Evolutionary conservation across 768 basidiomycete genomes (phyloP), one percentile per base, ranked within the genome.

Genomic region (Terana coerulea): DNA sequence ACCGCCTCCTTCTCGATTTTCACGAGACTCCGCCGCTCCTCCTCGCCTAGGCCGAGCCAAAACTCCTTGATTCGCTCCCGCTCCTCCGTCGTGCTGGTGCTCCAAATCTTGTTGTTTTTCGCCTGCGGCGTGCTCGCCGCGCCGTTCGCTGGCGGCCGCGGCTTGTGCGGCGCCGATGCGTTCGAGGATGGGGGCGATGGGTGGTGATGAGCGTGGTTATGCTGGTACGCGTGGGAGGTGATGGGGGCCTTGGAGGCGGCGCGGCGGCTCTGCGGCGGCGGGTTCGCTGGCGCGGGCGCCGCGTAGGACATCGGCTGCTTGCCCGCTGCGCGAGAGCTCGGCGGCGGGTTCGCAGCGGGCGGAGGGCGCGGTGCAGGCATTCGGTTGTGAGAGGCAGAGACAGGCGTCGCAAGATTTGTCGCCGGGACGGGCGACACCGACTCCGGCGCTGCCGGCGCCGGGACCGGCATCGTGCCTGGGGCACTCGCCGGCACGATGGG

Each of bases 1-100:
- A 98, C 95, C 22, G 93, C 92, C 67, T 98, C 95, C 73, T 98
- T 98, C 78, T 99, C 97, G 63, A 98, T 83, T 77, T 91, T 90
- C 73, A 99, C 93, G 54, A 99, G 80, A 70, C 83, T 88, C 56
- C 91, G 74, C 26, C 97, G 81, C 68, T 98, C 94, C 52, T 87
- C 83, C 73, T 98, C 93, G 25, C 82, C 82, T n/a, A 99, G 78
- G 24, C 81, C 86, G 26, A 98, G 81, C 97, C 95, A 99, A 69
- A 98, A 99, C 62, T 93, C 89, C 70, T 95, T 95, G 73, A 98
- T 99, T 59, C 92, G 84, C 68, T 98, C 95, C 28, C 97, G 81
- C 70, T 98, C 95, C 69, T 98, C 92, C 3, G 80, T 83, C 29
- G 88, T 86, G 67, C 83, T 91, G 52, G 91, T 95, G 64, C 86